Conservation (phyloP, 2,329 filamentous ascomycete genomes). For the Pseudogymnoascus sp. region DNA sequence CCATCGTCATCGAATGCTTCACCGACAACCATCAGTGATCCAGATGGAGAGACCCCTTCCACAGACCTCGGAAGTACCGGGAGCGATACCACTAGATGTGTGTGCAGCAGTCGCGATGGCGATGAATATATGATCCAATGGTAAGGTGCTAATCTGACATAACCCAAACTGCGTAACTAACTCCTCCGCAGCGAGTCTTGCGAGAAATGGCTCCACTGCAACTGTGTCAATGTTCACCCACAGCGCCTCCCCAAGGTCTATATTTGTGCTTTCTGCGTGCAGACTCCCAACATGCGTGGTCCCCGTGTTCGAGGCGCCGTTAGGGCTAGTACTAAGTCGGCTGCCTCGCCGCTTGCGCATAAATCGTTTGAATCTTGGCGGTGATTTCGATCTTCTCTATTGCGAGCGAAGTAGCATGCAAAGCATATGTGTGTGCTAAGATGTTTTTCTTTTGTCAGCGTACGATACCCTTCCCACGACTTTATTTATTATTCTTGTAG, state of each 20-base stretch:
- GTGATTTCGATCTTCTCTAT: slow-evolving; percentile 21
- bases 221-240: slow-evolving; percentile 53
- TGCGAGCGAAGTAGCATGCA: not conserved
- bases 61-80: slow-evolving; percentile 28
- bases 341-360: slow-evolving; percentile 36
- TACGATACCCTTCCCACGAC: slow-evolving; percentile 10
- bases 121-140: slow-evolving; percentile 58
- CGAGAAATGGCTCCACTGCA: slow-evolving; percentile 59
- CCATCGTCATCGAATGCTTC: slow-evolving; percentile 37
- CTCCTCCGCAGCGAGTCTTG: slow-evolving; percentile 48
- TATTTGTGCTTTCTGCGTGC: slow-evolving; percentile 57
- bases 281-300: slow-evolving; percentile 49
- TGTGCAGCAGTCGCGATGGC: slow-evolving; percentile 42
- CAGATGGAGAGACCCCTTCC: slow-evolving; percentile 41
- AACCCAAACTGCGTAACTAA: slow-evolving; percentile 17
- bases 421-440: not conserved
- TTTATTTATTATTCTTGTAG: not conserved
- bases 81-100: slow-evolving; percentile 43
- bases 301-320: slow-evolving; percentile 39
- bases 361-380: slow-evolving; percentile 40
- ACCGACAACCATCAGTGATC: slow-evolving; percentile 45
- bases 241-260: slow-evolving; percentile 53
- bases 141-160: slow-evolving; percentile 35
- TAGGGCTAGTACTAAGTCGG: slow-evolving; percentile 18
- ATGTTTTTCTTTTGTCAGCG: not conserved